Conservation (phyloP, 1,284 basidiomycete species). For the Agaricales sp. region DNA sequence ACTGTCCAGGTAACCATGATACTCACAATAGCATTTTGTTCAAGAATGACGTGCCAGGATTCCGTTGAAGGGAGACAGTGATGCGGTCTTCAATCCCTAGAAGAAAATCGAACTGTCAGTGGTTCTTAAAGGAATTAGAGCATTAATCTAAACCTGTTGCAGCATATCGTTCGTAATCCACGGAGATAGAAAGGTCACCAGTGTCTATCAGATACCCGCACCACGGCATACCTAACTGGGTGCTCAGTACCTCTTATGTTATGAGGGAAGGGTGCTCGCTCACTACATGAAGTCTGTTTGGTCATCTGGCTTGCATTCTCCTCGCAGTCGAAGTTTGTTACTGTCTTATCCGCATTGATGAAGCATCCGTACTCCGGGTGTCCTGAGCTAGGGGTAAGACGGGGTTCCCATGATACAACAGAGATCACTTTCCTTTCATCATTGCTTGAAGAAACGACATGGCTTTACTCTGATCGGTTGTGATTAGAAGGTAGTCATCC, state of each 20-base stretch:
- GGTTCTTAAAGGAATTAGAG: conserved; percentile 1
- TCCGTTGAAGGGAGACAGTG: conserved; percentile 52
- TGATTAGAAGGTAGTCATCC: conserved; percentile 91
- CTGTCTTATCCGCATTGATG: conserved; percentile 81
- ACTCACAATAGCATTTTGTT: conserved; percentile 64
- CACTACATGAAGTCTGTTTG: no score
- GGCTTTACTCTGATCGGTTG: conserved; percentile 59
- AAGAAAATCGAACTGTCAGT: not conserved
- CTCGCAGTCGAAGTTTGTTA: conserved; percentile 75
- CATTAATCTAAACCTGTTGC: conserved; percentile 31
- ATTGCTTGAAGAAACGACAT: conserved; percentile 69
- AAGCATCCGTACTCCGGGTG: conserved; percentile 91
- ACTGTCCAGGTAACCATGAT: not conserved
- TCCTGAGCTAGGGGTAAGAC: conserved; percentile 31
- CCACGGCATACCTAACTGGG: conserved; percentile 76
- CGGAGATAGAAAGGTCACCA: conserved; percentile 62
- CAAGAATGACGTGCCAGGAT: conserved; percentile 45
- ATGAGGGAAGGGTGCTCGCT: no score
- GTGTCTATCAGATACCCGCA: conserved; percentile 80
- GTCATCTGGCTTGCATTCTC: conserved; percentile 38
- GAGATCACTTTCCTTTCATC: conserved; percentile 44
- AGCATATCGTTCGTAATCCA: conserved; percentile 63
- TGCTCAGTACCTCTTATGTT: no score
- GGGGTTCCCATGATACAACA: not conserved
- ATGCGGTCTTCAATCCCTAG: conserved; percentile 51